Conservation (phyloP, 768 basidiomycete genomes). For the Postia placenta region DNA sequence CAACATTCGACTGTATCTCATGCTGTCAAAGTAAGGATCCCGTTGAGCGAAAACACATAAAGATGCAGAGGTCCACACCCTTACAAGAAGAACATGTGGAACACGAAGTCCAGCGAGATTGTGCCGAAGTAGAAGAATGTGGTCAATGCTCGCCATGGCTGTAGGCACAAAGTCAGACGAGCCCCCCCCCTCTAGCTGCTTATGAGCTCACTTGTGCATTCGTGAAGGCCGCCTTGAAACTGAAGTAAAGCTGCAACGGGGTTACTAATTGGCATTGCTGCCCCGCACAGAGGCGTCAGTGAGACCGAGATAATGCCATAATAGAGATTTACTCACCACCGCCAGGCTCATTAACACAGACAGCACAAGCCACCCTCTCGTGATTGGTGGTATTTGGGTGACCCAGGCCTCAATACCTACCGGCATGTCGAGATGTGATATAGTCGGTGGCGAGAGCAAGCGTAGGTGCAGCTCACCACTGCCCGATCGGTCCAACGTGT, state of each 20-base stretch:
- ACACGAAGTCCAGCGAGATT: slow-evolving; percentile 89
- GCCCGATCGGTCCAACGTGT: background rate
- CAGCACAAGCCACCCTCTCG: slow-evolving; percentile 77
- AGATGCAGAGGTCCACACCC: slow-evolving; percentile 21
- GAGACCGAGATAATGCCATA: background rate
- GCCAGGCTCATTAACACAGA: slow-evolving; percentile 78
- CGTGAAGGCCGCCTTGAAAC: slow-evolving; percentile 75
- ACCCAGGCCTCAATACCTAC: slow-evolving; percentile 90
- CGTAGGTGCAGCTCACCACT: background rate
- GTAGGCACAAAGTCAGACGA: background rate
- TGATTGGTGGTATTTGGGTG: slow-evolving; percentile 86
- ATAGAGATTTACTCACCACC: slow-evolving; percentile 54
- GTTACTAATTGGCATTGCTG: slow-evolving; percentile 93
- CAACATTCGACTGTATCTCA: slow-evolving; percentile 94
- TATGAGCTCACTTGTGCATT: slow-evolving; percentile 62
- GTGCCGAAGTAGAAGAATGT: slow-evolving; percentile 97
- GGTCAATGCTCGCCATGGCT: slow-evolving; percentile 86
- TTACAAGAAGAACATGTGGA: slow-evolving; percentile 98
- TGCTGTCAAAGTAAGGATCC: slow-evolving; percentile 45
- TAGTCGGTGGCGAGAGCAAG: background rate
- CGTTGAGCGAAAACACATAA: too few species aligned
- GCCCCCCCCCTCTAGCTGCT: background rate
- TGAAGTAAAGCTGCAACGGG: slow-evolving; percentile 89
- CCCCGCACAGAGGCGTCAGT: slow-evolving; percentile 1
- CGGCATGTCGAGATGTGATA: slow-evolving; percentile 43